A percentile compares a stretch with the other conserved stretches of the same genome.
Evolutionary conservation across 2,329 filamentous ascomycete species (phyloP).

Genomic region (Polytolypa hystricis): DNA sequence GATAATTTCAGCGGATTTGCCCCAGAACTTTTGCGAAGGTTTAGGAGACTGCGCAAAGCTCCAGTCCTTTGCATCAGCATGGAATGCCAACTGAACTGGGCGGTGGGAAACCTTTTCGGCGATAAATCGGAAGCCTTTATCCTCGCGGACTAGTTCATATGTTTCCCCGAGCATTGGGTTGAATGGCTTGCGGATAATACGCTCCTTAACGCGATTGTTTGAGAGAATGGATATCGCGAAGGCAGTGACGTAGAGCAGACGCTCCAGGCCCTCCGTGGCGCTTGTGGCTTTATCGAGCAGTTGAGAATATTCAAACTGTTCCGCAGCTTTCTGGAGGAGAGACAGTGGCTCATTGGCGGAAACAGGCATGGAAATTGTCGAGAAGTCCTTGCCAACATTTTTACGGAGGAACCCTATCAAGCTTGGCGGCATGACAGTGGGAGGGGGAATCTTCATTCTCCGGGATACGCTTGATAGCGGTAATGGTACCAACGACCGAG

Average conservation of each 20-base stretch:
- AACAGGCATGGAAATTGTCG: slow-evolving; percentile 94
- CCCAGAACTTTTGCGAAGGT: slow-evolving; percentile 96
- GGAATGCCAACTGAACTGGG: slow-evolving; percentile 83
- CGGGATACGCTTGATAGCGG: slow-evolving; percentile 59
- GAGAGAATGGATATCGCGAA: slow-evolving; percentile 87
- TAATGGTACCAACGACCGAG: slow-evolving; percentile 65
- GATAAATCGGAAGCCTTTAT: slow-evolving; percentile 79
- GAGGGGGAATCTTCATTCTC: slow-evolving; percentile 57
- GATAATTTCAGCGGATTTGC: slow-evolving; percentile 87
- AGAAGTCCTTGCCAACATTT: slow-evolving; percentile 95
- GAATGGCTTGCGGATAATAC: slow-evolving; percentile 89
- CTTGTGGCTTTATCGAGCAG: slow-evolving; percentile 65
- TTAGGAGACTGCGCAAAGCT: slow-evolving; percentile 76
- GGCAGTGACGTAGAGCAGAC: slow-evolving; percentile 73
- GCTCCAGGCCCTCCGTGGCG: slow-evolving; percentile 49
- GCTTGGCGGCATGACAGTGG: slow-evolving; percentile 73
- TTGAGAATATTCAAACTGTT: slow-evolving; percentile 82
- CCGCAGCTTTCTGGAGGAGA: slow-evolving; percentile 74
- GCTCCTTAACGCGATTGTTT: slow-evolving; percentile 71
- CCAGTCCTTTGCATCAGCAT: slow-evolving; percentile 80
- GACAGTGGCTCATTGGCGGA: slow-evolving; percentile 91
- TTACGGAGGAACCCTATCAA: slow-evolving; percentile 90
- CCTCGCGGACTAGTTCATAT: slow-evolving; percentile 79
- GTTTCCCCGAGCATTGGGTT: slow-evolving; percentile 96
- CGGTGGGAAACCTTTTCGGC: slow-evolving; percentile 92